These are phyloP conservation scores for Leucoagaricus sp. DNA, from an alignment of 1,284 basidiomycete species.

Conservation along the genomic window DNA sequence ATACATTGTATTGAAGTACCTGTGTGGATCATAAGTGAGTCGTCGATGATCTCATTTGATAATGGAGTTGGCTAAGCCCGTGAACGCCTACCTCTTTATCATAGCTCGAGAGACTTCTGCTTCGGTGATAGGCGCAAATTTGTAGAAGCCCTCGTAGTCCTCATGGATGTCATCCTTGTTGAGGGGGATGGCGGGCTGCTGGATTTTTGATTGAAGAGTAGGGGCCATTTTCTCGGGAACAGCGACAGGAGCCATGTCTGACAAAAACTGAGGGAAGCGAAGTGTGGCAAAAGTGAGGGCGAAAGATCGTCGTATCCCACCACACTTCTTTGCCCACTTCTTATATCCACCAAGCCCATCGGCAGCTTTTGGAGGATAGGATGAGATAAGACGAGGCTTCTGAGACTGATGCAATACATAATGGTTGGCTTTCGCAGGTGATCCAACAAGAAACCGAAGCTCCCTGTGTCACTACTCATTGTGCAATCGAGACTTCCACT, in stretches of 20 bases:
- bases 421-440: slow-evolving; percentile 4
- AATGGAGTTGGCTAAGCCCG: too few species aligned
- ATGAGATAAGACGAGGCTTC: slow-evolving; percentile 9
- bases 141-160: slow-evolving; percentile 63
- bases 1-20: slow-evolving; percentile 75
- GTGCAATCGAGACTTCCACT: not conserved
- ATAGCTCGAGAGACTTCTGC: slow-evolving; percentile 78
- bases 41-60: not conserved
- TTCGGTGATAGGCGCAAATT: slow-evolving; percentile 75
- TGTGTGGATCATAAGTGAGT: slow-evolving; percentile 24
- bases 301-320: not conserved
- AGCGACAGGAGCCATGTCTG: slow-evolving; percentile 32
- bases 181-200: slow-evolving; percentile 16
- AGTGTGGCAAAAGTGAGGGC: not conserved
- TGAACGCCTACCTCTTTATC: slow-evolving; percentile 68
- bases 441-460: not conserved
- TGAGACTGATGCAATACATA: slow-evolving; percentile 4
- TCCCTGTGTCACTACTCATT: slow-evolving; percentile 1
- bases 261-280: not conserved
- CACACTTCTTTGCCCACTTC: not conserved
- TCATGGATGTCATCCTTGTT: slow-evolving; percentile 43
- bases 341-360: slow-evolving; percentile 6
- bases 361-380: not conserved
- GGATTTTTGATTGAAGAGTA: slow-evolving; percentile 1
- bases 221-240: slow-evolving; percentile 17